These are phyloP conservation scores for Lentinula raphanica DNA, from an alignment of 768 basidiomycete species.

Conservation along the genomic window DNA sequence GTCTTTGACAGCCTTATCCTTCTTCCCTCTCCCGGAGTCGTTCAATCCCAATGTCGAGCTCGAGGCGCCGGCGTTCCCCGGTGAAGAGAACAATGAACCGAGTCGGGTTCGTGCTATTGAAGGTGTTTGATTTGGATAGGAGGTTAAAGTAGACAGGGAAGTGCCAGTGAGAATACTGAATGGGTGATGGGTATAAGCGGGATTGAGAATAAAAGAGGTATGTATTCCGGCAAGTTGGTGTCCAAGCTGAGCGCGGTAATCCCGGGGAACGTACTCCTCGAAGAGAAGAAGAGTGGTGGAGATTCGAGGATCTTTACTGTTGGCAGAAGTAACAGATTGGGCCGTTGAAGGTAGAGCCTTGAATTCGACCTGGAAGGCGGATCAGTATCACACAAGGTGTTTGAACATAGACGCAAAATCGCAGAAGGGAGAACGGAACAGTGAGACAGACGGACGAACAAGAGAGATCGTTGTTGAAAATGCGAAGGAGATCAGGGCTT, in stretches of 20 bases:
- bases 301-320: slow-evolving; percentile 56
- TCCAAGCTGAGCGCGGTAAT: slow-evolving; percentile 71
- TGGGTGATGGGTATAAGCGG: background rate
- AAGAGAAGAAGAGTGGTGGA: slow-evolving; percentile 72
- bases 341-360: slow-evolving; percentile 50
- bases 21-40: background rate
- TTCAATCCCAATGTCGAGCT: background rate
- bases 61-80: background rate
- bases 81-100: background rate
- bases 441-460: too few species aligned
- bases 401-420: too few species aligned
- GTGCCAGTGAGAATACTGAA: background rate
- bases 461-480: too few species aligned
- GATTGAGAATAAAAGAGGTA: background rate
- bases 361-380: slow-evolving; percentile 68
- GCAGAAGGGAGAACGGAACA: too few species aligned
- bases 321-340: background rate
- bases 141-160: background rate
- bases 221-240: background rate
- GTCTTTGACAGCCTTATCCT: background rate
- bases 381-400: background rate
- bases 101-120: background rate
- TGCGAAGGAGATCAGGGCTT: slow-evolving; percentile 23
- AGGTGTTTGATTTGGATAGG: background rate
- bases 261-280: slow-evolving; percentile 90